These are phyloP conservation scores for Oldenlandia corymbosa DNA, from an alignment of 257 asterid genomes.

Conservation along the genomic window DNA sequence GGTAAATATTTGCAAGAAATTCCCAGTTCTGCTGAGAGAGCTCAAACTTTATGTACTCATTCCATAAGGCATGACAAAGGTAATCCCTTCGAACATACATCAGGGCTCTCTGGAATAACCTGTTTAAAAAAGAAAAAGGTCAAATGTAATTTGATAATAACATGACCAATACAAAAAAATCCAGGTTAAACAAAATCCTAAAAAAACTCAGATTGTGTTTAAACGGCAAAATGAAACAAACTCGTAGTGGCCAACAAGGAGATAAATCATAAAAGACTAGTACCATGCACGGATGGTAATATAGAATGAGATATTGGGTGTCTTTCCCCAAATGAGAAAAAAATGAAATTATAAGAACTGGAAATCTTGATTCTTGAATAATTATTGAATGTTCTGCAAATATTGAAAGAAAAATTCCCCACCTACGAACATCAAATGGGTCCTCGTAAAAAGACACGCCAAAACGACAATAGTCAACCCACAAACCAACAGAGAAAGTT, in stretches of 20 bases:
- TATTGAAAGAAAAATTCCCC: slow-evolving; percentile 25
- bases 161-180: neutral
- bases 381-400: slow-evolving; percentile 7
- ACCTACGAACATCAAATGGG: slow-evolving; percentile 80
- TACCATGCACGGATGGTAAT: neutral
- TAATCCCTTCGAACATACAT: slow-evolving; percentile 78
- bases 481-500: slow-evolving; percentile 70
- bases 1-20: slow-evolving; percentile 68
- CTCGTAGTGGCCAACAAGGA: too few species aligned
- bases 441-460: slow-evolving; percentile 47
- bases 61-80: slow-evolving; percentile 76
- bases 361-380: too few species aligned
- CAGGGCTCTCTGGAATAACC: slow-evolving; percentile 71
- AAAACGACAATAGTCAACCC: slow-evolving; percentile 77
- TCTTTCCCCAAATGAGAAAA: too few species aligned
- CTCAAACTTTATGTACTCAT: slow-evolving; percentile 75
- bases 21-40: slow-evolving; percentile 63
- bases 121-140: too few species aligned
- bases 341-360: too few species aligned
- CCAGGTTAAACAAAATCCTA: too few species aligned
- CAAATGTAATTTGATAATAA: neutral
- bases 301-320: neutral
- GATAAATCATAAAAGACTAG: neutral
- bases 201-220: too few species aligned
- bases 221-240: too few species aligned